phyloP scores from a whole-genome alignment of 208 protist species.

The Naegleria fowleri region DNA sequence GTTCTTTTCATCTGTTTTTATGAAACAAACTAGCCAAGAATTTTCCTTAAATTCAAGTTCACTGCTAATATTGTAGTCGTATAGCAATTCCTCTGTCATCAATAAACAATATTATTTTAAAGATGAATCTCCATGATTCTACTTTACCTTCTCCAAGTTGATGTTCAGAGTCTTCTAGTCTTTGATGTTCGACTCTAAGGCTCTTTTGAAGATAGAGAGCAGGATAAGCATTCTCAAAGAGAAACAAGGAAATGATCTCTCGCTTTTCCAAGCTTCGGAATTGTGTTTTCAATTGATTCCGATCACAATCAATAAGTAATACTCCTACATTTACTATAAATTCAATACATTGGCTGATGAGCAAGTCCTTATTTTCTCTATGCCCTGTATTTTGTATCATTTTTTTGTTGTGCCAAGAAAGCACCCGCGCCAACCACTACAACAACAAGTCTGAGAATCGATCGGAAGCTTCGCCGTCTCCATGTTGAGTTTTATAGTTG shows the following conservation, averaged over 20 bases:
- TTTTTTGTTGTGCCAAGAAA: too few relatives aligned
- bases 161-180: too few relatives aligned
- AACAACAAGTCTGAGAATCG: too few relatives aligned
- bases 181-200: neutral
- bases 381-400: neutral
- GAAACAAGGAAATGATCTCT: neutral
- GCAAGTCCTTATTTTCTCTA: neutral
- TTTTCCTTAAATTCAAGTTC: neutral
- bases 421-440: too few relatives aligned
- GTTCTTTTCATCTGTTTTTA: neutral
- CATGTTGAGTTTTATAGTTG: too few relatives aligned
- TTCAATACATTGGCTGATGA: neutral
- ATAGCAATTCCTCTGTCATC: neutral
- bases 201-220: neutral
- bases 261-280: neutral
- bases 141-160: too few relatives aligned
- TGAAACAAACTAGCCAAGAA: neutral
- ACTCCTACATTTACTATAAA: neutral
- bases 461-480: too few relatives aligned
- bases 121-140: too few relatives aligned
- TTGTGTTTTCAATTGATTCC: neutral
- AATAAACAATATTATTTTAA: too few relatives aligned
- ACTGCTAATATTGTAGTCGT: neutral
- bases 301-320: neutral
- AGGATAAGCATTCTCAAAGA: neutral